phyloP scores from a whole-genome alignment of 805 yeast genomes.

The Myxozyma lipomycoides region DNA sequence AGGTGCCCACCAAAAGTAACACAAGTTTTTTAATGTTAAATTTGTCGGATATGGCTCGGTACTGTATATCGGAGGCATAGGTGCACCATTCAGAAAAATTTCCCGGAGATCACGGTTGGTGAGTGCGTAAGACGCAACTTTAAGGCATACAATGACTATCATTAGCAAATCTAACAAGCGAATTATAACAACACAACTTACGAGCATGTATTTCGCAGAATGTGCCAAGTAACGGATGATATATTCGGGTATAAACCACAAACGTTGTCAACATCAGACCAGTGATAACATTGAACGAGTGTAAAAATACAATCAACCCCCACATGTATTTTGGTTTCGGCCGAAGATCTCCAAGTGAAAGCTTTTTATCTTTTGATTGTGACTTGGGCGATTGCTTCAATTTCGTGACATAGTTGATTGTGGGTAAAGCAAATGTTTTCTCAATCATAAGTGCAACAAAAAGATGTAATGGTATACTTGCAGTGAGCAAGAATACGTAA shows the following conservation, averaged over 20 bases:
- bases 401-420: constrained; percentile 13
- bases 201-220: constrained; percentile 41
- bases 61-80: constrained; percentile 38
- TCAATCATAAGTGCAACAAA: constrained; percentile 41
- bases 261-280: constrained; percentile 34
- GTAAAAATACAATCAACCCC: constrained; percentile 36
- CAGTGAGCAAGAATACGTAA: constrained; percentile 31
- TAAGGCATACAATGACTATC: constrained; percentile 40
- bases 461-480: constrained; percentile 37
- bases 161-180: not conserved
- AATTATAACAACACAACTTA: not conserved
- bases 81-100: constrained; percentile 22
- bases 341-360: constrained; percentile 5
- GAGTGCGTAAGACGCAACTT: constrained; percentile 43
- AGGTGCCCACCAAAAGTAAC: constrained; percentile 46
- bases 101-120: constrained; percentile 46
- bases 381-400: constrained; percentile 3
- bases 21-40: constrained; percentile 38
- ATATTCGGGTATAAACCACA: constrained; percentile 38
- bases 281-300: constrained; percentile 35
- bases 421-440: constrained; percentile 32
- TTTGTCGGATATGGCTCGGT: constrained; percentile 41
- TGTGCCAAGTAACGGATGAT: constrained; percentile 46
- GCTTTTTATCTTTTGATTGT: not conserved
- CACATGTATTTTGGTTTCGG: constrained; percentile 33